These are phyloP conservation scores for Allium fistulosum DNA, from an alignment of 106 monocot species.

Conservation along the genomic window DNA sequence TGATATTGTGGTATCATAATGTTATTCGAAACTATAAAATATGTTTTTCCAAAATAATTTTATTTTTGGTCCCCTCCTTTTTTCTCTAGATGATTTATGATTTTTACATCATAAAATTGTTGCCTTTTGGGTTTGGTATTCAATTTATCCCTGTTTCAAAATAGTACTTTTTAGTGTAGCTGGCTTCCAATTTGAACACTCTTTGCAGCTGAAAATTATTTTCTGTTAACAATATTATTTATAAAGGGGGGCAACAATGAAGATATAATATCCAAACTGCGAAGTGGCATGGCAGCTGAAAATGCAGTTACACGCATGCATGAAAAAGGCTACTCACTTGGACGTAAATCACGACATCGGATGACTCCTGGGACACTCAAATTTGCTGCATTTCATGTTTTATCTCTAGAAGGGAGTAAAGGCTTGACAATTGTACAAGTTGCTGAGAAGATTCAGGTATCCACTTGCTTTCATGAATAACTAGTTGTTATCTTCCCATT, in stretches of 20 bases:
- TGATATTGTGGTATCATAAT: too few species aligned
- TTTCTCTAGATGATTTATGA: too few species aligned
- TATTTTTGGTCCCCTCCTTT: too few species aligned
- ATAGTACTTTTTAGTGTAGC: too few species aligned
- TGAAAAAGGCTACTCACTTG: slow-evolving; percentile 68
- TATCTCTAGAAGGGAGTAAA: slow-evolving; percentile 84
- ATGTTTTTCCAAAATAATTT: too few species aligned
- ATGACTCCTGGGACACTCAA: slow-evolving; percentile 98
- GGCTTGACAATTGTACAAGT: slow-evolving; percentile 92
- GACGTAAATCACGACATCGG: slow-evolving; percentile 77
- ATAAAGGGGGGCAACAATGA: slow-evolving; percentile 65
- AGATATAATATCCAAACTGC: slow-evolving; percentile 68
- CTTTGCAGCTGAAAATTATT: too few species aligned
- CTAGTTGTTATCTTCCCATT: too few species aligned
- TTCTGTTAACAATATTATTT: neutral
- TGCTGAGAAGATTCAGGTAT: slow-evolving; percentile 98
- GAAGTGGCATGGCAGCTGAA: slow-evolving; percentile 88
- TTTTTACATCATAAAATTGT: too few species aligned
- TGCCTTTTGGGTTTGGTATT: too few species aligned
- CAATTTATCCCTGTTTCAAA: too few species aligned
- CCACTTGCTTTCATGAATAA: neutral
- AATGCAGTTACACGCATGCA: slow-evolving; percentile 93
- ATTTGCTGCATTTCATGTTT: slow-evolving; percentile 99
- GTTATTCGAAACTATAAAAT: too few species aligned
- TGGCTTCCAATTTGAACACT: too few species aligned